Evolutionary conservation across 768 basidiomycete genomes (phyloP), one percentile per base, ranked within the genome.

Genomic region (Pholiota conissans): DNA sequence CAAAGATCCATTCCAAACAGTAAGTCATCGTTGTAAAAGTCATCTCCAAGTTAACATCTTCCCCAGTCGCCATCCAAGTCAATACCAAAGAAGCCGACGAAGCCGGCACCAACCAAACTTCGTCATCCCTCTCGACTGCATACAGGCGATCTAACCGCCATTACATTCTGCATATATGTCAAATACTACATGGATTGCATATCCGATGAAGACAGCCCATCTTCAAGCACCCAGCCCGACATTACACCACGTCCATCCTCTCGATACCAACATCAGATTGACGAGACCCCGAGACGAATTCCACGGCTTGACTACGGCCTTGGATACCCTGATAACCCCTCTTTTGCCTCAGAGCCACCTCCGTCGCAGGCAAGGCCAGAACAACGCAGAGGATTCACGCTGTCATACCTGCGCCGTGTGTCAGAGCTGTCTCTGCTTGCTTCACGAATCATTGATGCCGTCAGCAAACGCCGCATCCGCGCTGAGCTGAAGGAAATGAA

Each of bases 161-260:
- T 87, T 58, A 87, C 84, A 0, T 90, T 93, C 67, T 80, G 87
- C 10, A 80, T 90, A 35, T 91, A 93, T 63, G 62, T 93, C 58
- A 90, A 89, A 61, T 86, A 91, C 62, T 92, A 84, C 69, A 88
- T 93, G 86, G 84, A 89, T 63, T 76, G 85, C 63, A 79, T 77
- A 8, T 30, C 37, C 22, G 34, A 47, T 45, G 56, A 54, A 60
- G n/a, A 39, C 56, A 24, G 74, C 76, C 76, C 79, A 0, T 79
- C 73, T 1, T 81, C 77, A 63, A 64, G 54, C 5, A 46, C 60
- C 10, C 59, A 67, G 35, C 6, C 52, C 47, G 40, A 63, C 53
- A 59, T 40, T 18, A 65, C 61, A 8, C 61, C 61, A 10, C 55
- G 57, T 29, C 57, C 57, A 39, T 48, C 46, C 27, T 49, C 60